Base-by-base conservation (phyloP, 2,329 filamentous ascomycete species). In the Colletotrichum musae region DNA sequence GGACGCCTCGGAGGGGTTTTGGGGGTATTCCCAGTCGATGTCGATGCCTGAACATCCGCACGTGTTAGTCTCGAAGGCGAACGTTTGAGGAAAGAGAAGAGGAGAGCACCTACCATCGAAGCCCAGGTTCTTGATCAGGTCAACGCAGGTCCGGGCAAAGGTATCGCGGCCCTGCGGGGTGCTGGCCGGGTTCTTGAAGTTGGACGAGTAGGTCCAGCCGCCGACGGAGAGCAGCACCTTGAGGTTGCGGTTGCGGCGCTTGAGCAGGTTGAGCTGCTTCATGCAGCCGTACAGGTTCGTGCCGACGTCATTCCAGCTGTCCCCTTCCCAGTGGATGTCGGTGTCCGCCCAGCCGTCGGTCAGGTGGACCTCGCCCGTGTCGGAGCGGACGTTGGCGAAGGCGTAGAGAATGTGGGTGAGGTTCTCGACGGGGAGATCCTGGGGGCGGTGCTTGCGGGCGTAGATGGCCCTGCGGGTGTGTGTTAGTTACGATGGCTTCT, bases 381-480 rank as follows among this genome's bases (percentile, higher is more conserved):
- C 93, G 3, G 91, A 86, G 4, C 89, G 88, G 68, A 97, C 89
- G 78, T 98, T 97, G 76, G 94, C 95, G 81, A 98, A 98, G 16
- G 95, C 85, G 73, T 98, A 98, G 16, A 98, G 89, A 5, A 98
- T 82, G 77, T 98, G 95, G 0, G 95, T 98, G 50, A 98, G 88
- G 64, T 93, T 92, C 63, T 94, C 88, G 4, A 87, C 90, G 0
- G 93, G 93, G 6, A 98, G 87, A 77, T 97, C 90, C 77, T 97
- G 92, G 0, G 95, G 94, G n/a, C 91, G 88, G 78, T 96, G 92
- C 75, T 95, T 92, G 64, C 95, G 90, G 47, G 85, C 94, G 80
- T 98, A 98, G 74, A 97, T 95, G 72, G 93, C 93, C 94, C 85
- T 85, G 62, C 2, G 28, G 10, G 10, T 43, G 39, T 12, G 13